These are phyloP conservation scores for Fomitopsis schrenkii DNA, from an alignment of 1,284 basidiomycete genomes.

Conservation along the genomic window DNA sequence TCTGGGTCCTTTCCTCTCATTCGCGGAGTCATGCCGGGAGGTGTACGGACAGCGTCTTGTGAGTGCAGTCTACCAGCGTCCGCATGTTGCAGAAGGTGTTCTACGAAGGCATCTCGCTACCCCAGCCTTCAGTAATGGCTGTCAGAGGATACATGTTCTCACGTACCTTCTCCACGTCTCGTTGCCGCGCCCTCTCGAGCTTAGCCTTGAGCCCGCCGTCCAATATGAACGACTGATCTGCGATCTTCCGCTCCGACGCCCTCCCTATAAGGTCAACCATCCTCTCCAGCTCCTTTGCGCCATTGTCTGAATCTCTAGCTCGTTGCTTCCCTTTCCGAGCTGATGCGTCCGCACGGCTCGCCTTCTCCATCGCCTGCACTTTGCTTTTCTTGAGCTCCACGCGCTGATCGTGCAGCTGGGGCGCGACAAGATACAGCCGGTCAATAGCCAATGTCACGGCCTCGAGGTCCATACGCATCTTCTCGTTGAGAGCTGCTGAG, in stretches of 20 bases:
- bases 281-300: constrained; percentile 58
- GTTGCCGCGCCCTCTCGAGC: constrained; percentile 46
- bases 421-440: constrained; percentile 75
- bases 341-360: constrained; percentile 32
- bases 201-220: constrained; percentile 52
- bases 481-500: constrained; percentile 44
- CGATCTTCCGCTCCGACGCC: constrained; percentile 63
- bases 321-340: constrained; percentile 43
- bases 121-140: constrained; percentile 8
- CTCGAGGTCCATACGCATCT: constrained; percentile 79
- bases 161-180: constrained; percentile 59
- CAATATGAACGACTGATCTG: constrained; percentile 64
- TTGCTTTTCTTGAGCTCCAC: constrained; percentile 75
- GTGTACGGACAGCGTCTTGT: constrained; percentile 57
- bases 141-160: background rate
- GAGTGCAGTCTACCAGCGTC: constrained; percentile 61
- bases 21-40: constrained; percentile 4
- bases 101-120: constrained; percentile 68
- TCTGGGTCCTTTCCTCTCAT: constrained; percentile 48
- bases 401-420: constrained; percentile 83
- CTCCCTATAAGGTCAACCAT: constrained; percentile 70
- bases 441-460: constrained; percentile 83
- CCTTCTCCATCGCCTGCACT: constrained; percentile 61
- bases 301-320: constrained; percentile 23
- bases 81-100: constrained; percentile 65